Percentiles rank a stretch among this genome's conserved stretches.
These are phyloP conservation scores for Papiliotrema nemorosa DNA, from an alignment of 1,284 basidiomycete species.

Conservation along the genomic window DNA sequence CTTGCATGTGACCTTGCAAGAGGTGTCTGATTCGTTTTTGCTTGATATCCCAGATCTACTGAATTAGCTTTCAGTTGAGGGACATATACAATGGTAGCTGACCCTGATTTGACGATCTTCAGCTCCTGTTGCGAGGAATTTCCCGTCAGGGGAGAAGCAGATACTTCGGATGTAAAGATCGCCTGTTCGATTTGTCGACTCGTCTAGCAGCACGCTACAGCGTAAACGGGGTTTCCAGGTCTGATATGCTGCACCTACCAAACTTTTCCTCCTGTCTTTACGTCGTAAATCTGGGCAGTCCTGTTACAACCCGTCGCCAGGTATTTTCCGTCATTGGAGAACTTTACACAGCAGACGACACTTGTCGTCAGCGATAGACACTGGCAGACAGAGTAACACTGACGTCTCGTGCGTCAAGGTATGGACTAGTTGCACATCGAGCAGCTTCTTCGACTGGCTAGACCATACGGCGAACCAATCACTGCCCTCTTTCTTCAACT, in stretches of 20 bases:
- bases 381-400: constrained; percentile 50
- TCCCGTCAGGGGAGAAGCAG: constrained; percentile 78
- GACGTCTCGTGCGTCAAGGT: constrained; percentile 90
- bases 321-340: constrained; percentile 81
- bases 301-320: constrained; percentile 89
- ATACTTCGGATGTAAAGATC: constrained; percentile 81
- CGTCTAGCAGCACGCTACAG: constrained; percentile 64
- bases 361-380: constrained; percentile 3
- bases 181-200: constrained; percentile 60
- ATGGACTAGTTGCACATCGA: constrained; percentile 87
- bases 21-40: constrained; percentile 67
- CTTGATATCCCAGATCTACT: constrained; percentile 79
- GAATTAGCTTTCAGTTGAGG: not conserved
- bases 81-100: constrained; percentile 32
- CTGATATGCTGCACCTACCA: constrained; percentile 63
- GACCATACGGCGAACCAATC: constrained; percentile 98
- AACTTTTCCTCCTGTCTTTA: constrained; percentile 74
- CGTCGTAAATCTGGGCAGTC: constrained; percentile 85
- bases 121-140: constrained; percentile 73
- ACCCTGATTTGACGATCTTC: constrained; percentile 80
- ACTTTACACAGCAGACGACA: constrained; percentile 87
- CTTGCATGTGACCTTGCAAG: constrained; percentile 80
- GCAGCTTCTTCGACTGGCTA: constrained; percentile 69
- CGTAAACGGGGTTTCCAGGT: too few relatives aligned
- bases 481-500: constrained; percentile 69